Evolutionary conservation across 2,329 filamentous ascomycete species (phyloP).

Genomic region (Cercospora beticola): DNA sequence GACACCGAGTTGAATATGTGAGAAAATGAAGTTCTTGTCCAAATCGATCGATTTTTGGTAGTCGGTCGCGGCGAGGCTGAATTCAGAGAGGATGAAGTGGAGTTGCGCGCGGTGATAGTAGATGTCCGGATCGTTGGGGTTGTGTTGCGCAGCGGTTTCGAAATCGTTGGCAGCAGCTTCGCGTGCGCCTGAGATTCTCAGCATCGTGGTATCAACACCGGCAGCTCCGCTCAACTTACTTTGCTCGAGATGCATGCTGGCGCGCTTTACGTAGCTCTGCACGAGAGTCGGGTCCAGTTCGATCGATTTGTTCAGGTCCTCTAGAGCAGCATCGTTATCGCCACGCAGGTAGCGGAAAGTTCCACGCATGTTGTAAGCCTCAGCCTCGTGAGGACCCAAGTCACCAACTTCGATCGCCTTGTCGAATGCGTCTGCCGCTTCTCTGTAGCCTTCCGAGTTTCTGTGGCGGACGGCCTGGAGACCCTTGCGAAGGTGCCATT

Average conservation of each 20-base stretch:
- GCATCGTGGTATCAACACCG: slow-evolving; percentile 21
- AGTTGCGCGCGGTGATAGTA: slow-evolving; percentile 99
- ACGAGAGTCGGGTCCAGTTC: slow-evolving; percentile 84
- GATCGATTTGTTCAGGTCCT: slow-evolving; percentile 88
- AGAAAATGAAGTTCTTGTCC: slow-evolving; percentile 96
- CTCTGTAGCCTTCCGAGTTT: slow-evolving; percentile 87
- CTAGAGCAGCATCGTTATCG: slow-evolving; percentile 77
- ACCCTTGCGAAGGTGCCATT: slow-evolving; percentile 82
- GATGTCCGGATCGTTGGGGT: slow-evolving; percentile 88
- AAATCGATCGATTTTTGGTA: slow-evolving; percentile 99
- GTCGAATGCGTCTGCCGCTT: slow-evolving; percentile 82
- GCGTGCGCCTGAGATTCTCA: slow-evolving; percentile 63
- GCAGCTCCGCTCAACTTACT: slow-evolving; percentile 53
- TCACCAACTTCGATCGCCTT: slow-evolving; percentile 80
- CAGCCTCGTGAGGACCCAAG: slow-evolving; percentile 78
- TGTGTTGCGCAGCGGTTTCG: slow-evolving; percentile 77
- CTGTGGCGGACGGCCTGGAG: slow-evolving; percentile 78
- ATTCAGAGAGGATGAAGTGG: slow-evolving; percentile 95
- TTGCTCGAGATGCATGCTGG: slow-evolving; percentile 94
- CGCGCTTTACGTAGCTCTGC: slow-evolving; percentile 98
- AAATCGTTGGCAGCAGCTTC: slow-evolving; percentile 89
- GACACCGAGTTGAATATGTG: slow-evolving; percentile 97
- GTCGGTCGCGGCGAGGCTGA: slow-evolving; percentile 90
- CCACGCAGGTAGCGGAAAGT: slow-evolving; percentile 93
- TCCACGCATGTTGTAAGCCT: slow-evolving; percentile 94